phyloP scores from a whole-genome alignment of 441 rosid species.

The Eutrema salsugineum region DNA sequence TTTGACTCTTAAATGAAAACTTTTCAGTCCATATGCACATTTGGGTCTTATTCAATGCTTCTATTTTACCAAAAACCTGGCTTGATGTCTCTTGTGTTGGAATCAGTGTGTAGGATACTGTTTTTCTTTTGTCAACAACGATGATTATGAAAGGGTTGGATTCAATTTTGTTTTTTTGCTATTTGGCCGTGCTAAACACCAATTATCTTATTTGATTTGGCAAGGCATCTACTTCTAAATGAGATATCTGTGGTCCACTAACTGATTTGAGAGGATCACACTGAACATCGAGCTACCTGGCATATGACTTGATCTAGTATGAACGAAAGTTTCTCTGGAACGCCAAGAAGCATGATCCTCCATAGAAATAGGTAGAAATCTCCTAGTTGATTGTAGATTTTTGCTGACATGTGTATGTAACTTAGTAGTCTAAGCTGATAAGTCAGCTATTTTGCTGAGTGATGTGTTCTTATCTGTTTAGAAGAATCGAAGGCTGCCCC shows the following conservation, averaged over 20 bases:
- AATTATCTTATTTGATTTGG: constrained; percentile 11
- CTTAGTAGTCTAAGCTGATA: neutral
- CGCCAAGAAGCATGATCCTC: constrained; percentile 28
- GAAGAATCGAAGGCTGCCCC: neutral
- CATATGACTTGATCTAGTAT: constrained; percentile 24
- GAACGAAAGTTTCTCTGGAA: constrained; percentile 24
- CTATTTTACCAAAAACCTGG: neutral
- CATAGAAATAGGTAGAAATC: constrained; percentile 31
- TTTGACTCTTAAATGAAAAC: neutral
- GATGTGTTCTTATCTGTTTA: constrained; percentile 8
- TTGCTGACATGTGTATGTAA: neutral
- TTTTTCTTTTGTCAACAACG: neutral
- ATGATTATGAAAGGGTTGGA: neutral
- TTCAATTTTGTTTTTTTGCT: neutral
- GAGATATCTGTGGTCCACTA: constrained; percentile 23
- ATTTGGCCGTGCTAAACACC: neutral
- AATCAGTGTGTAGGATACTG: neutral
- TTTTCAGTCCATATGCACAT: neutral
- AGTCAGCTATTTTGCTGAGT: neutral
- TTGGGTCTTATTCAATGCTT: neutral
- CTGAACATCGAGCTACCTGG: constrained; percentile 18
- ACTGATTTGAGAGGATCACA: constrained; percentile 15
- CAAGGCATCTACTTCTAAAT: constrained; percentile 14
- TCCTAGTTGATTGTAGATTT: constrained; percentile 17
- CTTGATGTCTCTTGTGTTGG: constrained; percentile 3